Conservation (phyloP, 2,329 filamentous ascomycete genomes). For the Venturiaceae sp. region DNA sequence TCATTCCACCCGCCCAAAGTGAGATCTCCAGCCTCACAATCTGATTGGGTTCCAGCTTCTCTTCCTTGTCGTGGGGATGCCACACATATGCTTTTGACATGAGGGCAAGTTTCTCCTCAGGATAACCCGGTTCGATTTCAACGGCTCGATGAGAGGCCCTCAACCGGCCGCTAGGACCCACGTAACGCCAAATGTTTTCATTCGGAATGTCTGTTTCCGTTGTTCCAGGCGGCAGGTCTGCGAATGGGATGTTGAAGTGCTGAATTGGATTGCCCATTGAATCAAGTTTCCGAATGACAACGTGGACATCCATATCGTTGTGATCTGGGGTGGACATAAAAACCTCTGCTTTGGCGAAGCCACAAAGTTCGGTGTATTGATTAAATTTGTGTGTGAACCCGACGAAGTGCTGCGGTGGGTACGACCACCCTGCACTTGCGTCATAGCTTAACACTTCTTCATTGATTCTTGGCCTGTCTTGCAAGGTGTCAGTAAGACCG, state of each 20-base stretch:
- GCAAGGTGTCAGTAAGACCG: no score
- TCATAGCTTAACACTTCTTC: no score
- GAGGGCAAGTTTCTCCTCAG: no score
- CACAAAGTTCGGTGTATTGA: neutral
- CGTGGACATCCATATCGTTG: neutral
- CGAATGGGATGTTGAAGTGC: conserved; percentile 1
- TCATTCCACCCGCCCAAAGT: neutral
- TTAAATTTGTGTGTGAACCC: neutral
- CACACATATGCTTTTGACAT: neutral
- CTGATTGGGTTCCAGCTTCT: neutral
- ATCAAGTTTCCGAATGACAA: neutral
- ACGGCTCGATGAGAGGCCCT: neutral
- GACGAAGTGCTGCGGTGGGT: no score
- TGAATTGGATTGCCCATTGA: neutral
- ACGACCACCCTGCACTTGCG: no score
- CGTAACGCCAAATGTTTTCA: neutral
- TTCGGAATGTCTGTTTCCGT: neutral
- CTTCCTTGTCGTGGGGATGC: neutral
- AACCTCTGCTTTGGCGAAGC: neutral
- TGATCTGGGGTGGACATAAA: neutral
- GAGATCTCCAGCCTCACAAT: neutral
- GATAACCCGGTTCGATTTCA: no score
- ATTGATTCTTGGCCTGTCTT: no score
- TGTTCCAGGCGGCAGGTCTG: no score
- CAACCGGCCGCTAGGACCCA: neutral